Conservation (phyloP, 192 early-diverging fungal genomes). For the Coemansia sp. region DNA sequence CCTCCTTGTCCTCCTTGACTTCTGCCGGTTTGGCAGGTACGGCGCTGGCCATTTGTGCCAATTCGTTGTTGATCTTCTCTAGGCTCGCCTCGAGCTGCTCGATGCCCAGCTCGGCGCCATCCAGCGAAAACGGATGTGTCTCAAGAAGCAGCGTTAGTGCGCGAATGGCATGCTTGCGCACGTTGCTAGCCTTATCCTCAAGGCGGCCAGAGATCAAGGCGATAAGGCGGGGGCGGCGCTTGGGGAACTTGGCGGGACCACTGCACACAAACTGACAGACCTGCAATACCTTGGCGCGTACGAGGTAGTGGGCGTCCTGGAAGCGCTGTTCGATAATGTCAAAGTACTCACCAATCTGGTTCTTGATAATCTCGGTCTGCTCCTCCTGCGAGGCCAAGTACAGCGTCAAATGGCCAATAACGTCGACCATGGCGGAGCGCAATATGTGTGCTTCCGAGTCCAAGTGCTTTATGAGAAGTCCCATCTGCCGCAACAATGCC, state of each 20-base stretch:
- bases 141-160: conserved; percentile 78
- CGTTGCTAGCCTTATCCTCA: conserved; percentile 87
- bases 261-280: conserved; percentile 79
- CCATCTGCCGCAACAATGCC: conserved; percentile 87
- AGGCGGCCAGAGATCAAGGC: conserved; percentile 75
- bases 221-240: conserved; percentile 70
- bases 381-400: conserved; percentile 72
- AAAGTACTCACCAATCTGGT: conserved; percentile 84
- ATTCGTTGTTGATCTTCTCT: conserved; percentile 65
- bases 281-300: conserved; percentile 88
- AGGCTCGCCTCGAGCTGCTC: conserved; percentile 71
- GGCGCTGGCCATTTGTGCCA: conserved; percentile 62
- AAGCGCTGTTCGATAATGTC: conserved; percentile 92
- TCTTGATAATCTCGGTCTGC: conserved; percentile 66
- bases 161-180: conserved; percentile 91
- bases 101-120: conserved; percentile 78
- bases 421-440: conserved; percentile 85
- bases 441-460: conserved; percentile 92
- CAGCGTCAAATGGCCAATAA: conserved; percentile 83
- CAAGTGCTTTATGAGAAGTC: conserved; percentile 77
- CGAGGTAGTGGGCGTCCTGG: conserved; percentile 84
- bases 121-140: conserved; percentile 87
- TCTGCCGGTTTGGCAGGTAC: conserved; percentile 29
- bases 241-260: conserved; percentile 74
- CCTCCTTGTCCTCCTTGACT: conserved; percentile 34